Base-by-base conservation (phyloP, 805 yeast species). In the Kuraishia hungarica region DNA sequence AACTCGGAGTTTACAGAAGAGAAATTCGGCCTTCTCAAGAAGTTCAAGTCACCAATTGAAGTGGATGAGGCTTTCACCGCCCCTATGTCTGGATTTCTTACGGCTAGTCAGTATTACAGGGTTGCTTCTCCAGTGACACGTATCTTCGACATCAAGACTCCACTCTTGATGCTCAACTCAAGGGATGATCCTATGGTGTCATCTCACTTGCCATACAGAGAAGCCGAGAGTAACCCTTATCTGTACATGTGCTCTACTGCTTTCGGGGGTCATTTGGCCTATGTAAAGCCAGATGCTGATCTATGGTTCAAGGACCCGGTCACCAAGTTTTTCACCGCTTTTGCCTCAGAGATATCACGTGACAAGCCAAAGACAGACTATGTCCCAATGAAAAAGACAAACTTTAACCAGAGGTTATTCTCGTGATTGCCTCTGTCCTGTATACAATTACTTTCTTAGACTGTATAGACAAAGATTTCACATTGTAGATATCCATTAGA, bases 251-350 rank as follows among this genome's bases (percentile, higher is more conserved):
- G 82, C 4, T 77, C 80, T 51, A 79, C 89, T 1, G 80, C 83
- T 54, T 64, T 82, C 15, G 94, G 94, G 59, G 93, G 93, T 7
- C 94, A 87, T 65, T 74, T 86, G 63, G 87, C 80, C 1, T 80
- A 72, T 55, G 62, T 79, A 47, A 73, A 78, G 54, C 60, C 64
- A 7, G 67, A 76, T 48, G 73, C 77, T 46, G 70, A 74, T 29
- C 73, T 80, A 53, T 80, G 84, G 84, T 78, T 74, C 46, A 66
- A 72, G 11, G 65, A 69, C 29, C 75, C 76, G 53, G 69, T 79
- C 43, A 70, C 70, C 19, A 65, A 72, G 20, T 77, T 68, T 62
- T 70, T 79, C 35, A 58, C 57, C 39, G 69, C 69, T n/a, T 77
- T 77, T 63, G 68, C 67, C 29, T 63, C 65, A 15, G 53, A n/a